Base-by-base conservation (phyloP, 106 monocot genomes). In the Hemerocallis citrina region DNA sequence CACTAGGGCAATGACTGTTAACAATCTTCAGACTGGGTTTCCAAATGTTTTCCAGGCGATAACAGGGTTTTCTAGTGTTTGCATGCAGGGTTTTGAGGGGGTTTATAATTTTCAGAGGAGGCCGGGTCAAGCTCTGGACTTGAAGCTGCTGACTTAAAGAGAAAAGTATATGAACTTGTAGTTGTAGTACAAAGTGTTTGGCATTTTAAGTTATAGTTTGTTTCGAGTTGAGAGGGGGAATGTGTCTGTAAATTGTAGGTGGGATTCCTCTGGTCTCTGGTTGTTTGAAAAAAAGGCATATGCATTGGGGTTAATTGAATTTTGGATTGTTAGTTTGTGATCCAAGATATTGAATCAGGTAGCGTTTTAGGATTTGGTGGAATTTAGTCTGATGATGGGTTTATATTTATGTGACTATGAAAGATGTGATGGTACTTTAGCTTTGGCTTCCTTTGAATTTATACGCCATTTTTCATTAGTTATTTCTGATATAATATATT, bases 11-110 rank as follows among this genome's bases (percentile, higher is more conserved):
- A 88, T 91, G 96, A 98, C 91, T 19, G 55, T 91, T 43, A 98
- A 98, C 66, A 98, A 88, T 59, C 64, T 98, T 37, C 87, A 98
- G 74, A 98, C 96, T 0, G 96, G 86, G 2, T 79, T 91, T 34
- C 96, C 96, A 1, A 91, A 88, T 38, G 76, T 98, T 20, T 98
- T 98, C 68, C 87, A 91, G 70, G 84, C 96, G 1, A 84, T 98
- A 67, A 91, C 90, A 0, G 96, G 91, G 4, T 98, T 98, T 62
- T 62, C 96, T 0, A 72, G 95, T 7, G 81, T 96, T 6, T 96
- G 90, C 68, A 64, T 74, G 71, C 83, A 90, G 66, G 86, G 78
- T 0, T 81, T 86, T 20, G 86, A 87, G 54, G 64, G 59, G 7
- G 86, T 90, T 30, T 75, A 75, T 40, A 79, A 66, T 52, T 77